Percentiles rank a stretch among this genome's conserved stretches.
Conservation (phyloP, 2,329 filamentous ascomycete species). For the Paracoccidioides lutzii region DNA sequence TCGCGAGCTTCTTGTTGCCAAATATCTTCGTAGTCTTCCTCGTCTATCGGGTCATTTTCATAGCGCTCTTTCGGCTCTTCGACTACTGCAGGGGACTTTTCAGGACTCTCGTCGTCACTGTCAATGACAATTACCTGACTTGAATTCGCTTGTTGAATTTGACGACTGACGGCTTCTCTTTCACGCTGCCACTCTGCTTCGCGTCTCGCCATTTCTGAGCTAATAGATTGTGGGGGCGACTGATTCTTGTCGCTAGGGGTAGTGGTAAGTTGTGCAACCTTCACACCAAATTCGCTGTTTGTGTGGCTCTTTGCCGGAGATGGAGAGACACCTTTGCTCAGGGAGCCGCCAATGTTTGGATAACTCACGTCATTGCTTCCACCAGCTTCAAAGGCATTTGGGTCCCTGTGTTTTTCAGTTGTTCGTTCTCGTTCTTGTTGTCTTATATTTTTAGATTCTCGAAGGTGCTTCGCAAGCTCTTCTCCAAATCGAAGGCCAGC, state of each 20-base stretch:
- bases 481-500: slow-evolving; percentile 32
- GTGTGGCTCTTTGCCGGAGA: background rate
- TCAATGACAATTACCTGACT: slow-evolving; percentile 34
- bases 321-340: background rate
- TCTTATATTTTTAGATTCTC: slow-evolving; percentile 7
- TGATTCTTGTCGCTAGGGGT: background rate
- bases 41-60: slow-evolving; percentile 8
- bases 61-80: slow-evolving; percentile 6
- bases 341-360: background rate
- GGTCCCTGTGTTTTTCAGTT: slow-evolving; percentile 7
- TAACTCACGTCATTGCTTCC: background rate
- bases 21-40: slow-evolving; percentile 33
- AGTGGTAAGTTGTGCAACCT: background rate
- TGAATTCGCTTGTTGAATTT: slow-evolving; percentile 31
- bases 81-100: slow-evolving; percentile 3
- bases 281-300: background rate
- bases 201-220: slow-evolving; percentile 18
- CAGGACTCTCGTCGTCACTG: slow-evolving; percentile 18
- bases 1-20: slow-evolving; percentile 36
- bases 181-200: slow-evolving; percentile 34
- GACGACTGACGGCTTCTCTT: slow-evolving; percentile 31
- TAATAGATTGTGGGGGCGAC: background rate
- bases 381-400: slow-evolving; percentile 6
- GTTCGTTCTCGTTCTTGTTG: background rate
- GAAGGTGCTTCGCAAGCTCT: slow-evolving; percentile 27